A percentile compares a stretch with the other conserved stretches of the same genome.
These are phyloP conservation scores for Chenopodium berlandieri DNA, from an alignment of 148 eudicot species.

Conservation along the genomic window DNA sequence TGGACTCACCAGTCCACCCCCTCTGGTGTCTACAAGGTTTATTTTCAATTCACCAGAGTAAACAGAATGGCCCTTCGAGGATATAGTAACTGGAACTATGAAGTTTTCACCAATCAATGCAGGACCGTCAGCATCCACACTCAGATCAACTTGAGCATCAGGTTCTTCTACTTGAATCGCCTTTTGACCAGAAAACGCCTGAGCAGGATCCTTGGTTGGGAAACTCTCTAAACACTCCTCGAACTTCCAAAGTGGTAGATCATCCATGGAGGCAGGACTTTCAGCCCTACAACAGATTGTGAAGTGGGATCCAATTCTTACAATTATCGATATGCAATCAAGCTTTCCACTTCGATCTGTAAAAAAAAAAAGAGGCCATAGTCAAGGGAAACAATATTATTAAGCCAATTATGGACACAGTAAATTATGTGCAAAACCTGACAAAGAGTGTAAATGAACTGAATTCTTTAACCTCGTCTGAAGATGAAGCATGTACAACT, in stretches of 20 bases:
- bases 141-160: conserved; percentile 81
- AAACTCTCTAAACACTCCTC: conserved; percentile 72
- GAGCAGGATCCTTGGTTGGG: conserved; percentile 88
- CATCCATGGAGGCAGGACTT: conserved; percentile 92
- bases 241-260: conserved; percentile 91
- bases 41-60: conserved; percentile 85
- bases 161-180: conserved; percentile 92
- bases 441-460: neutral
- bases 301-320: conserved; percentile 69
- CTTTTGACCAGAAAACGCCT: conserved; percentile 82
- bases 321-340: conserved; percentile 75
- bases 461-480: neutral
- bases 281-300: conserved; percentile 89
- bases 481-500: neutral
- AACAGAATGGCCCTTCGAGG: conserved; percentile 78
- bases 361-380: conserved; percentile 17
- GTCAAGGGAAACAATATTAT: neutral
- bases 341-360: conserved; percentile 96
- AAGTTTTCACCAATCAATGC: conserved; percentile 92
- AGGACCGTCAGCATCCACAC: conserved; percentile 62
- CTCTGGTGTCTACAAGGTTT: conserved; percentile 90
- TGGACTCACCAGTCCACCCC: conserved; percentile 95
- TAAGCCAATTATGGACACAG: neutral
- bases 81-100: conserved; percentile 66
- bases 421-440: neutral